Base-by-base conservation (phyloP, 169 alveolate species). In the Cryptosporidium meleagridis region DNA sequence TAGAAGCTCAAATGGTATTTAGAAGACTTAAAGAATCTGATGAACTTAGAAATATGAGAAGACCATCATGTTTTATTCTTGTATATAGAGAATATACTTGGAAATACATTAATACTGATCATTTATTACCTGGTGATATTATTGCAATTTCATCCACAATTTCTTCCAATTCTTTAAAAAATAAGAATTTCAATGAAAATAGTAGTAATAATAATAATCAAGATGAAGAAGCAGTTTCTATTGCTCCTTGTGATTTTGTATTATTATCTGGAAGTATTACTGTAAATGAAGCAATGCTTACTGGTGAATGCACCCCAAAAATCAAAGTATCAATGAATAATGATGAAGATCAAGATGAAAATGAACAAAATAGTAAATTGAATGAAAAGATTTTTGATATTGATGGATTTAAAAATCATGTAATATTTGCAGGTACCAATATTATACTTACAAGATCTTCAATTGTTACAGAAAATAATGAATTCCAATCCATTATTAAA, bases 81-180 rank as follows among this genome's bases (percentile, higher is more conserved):
- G 99, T 95, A 5, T 96, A 85, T 59, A 91, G 99, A 75, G 93
- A 95, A 62, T 92, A 95, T 59, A 87, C 91, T 73, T 97, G 99
- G 99, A 84, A 71, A 65, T 94, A 91, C 84, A 92, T 97, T 14
- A 85, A 92, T 31, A 94, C 98, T 2, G 97, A 93, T 53, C 92
- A 93, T 67, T 92, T 97, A n/a, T 91, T 93, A 21, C 99, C 99
- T 8, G 99, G 99, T 2, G 99, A 98, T 87, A 93, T 97, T 94
- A 53, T 59, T 86, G 71, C 53, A 91, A 18, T 91, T 84, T 75
- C 86, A 0, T 48, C 55, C n/a, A 48, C 5, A 21, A 55, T 53
- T 23, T 53, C 62, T 29, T 55, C 67, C 3, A 16, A 55, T 26
- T 29, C 89, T 10, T 29, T 18, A 23, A 51, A 39, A 53, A 16